These are phyloP conservation scores for Mucor saturninus DNA, from an alignment of 371 early-diverging fungal species.

Conservation along the genomic window DNA sequence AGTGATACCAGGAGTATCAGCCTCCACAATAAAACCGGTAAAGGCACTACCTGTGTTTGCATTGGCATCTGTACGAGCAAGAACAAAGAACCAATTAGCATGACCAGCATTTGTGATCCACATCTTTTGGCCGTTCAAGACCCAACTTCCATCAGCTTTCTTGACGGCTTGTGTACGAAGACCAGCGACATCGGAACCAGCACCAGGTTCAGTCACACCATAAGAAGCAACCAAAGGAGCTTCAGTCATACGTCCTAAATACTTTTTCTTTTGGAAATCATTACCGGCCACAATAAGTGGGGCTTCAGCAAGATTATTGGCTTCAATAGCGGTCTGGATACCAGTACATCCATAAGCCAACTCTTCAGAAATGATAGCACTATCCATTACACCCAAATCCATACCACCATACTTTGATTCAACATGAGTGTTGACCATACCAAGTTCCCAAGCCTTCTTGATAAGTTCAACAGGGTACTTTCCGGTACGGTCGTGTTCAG, in stretches of 20 bases:
- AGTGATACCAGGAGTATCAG: constrained; percentile 85
- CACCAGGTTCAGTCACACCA: constrained; percentile 89
- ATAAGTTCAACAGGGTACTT: constrained; percentile 92
- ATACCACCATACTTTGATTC: constrained; percentile 88
- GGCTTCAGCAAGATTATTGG: constrained; percentile 94
- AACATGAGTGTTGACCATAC: constrained; percentile 93
- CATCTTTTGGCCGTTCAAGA: constrained; percentile 81
- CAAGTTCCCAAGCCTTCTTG: constrained; percentile 96
- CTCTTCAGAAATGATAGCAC: constrained; percentile 84
- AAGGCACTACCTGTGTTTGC: constrained; percentile 90
- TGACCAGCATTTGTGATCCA: constrained; percentile 96
- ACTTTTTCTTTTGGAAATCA: constrained; percentile 87
- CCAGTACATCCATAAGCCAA: constrained; percentile 96
- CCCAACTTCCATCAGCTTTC: constrained; percentile 68
- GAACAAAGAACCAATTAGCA: constrained; percentile 98
- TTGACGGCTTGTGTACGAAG: constrained; percentile 70
- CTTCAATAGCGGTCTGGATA: constrained; percentile 97
- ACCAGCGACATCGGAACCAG: constrained; percentile 80
- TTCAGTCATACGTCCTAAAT: constrained; percentile 94
- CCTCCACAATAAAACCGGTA: constrained; percentile 97
- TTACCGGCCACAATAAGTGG: constrained; percentile 90
- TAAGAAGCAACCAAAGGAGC: constrained; percentile 93
- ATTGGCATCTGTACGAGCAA: constrained; percentile 85
- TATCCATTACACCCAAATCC: constrained; percentile 82
- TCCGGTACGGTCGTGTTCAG: constrained; percentile 92